phyloP scores from a whole-genome alignment of 2,329 filamentous ascomycete genomes.

The Xylariomycetidae sp. region DNA sequence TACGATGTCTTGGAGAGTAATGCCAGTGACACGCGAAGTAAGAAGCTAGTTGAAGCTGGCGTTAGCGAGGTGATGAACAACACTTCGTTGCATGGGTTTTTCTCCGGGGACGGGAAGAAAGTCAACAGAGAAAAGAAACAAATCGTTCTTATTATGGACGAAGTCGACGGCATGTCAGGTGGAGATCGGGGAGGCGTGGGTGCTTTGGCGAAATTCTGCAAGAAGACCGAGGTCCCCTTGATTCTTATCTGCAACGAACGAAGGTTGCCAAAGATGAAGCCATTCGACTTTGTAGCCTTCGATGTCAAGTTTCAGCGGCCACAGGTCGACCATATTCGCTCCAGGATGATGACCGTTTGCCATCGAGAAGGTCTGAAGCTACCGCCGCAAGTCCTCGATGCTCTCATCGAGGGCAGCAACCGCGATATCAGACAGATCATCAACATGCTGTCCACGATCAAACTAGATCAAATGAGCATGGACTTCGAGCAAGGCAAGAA shows the following conservation, averaged over 20 bases:
- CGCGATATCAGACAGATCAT: constrained; percentile 97
- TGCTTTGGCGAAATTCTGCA: constrained; percentile 89
- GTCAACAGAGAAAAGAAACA: constrained; percentile 84
- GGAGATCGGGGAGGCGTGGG: constrained; percentile 95
- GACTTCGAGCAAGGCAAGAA: constrained; percentile 81
- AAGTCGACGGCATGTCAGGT: constrained; percentile 98
- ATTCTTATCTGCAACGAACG: constrained; percentile 98
- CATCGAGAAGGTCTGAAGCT: constrained; percentile 88
- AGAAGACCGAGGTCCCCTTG: constrained; percentile 89
- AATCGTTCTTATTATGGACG: constrained; percentile 95
- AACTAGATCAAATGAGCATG: constrained; percentile 77
- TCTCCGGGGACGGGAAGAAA: constrained; percentile 75
- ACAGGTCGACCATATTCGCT: constrained; percentile 85
- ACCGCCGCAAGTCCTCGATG: constrained; percentile 77
- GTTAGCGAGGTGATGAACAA: constrained; percentile 91
- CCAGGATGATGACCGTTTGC: constrained; percentile 91
- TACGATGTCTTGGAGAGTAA: constrained; percentile 95
- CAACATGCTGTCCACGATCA: constrained; percentile 95
- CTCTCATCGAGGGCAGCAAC: constrained; percentile 90
- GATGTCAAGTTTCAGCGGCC: constrained; percentile 86
- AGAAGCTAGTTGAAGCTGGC: constrained; percentile 86
- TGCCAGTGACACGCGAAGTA: constrained; percentile 91
- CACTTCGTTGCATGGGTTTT: constrained; percentile 86
- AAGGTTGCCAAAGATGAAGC: constrained; percentile 92
- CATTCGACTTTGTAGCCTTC: constrained; percentile 81